These are phyloP conservation scores for Fusarium sp. DNA, from an alignment of 2,329 filamentous ascomycete species.

Conservation along the genomic window DNA sequence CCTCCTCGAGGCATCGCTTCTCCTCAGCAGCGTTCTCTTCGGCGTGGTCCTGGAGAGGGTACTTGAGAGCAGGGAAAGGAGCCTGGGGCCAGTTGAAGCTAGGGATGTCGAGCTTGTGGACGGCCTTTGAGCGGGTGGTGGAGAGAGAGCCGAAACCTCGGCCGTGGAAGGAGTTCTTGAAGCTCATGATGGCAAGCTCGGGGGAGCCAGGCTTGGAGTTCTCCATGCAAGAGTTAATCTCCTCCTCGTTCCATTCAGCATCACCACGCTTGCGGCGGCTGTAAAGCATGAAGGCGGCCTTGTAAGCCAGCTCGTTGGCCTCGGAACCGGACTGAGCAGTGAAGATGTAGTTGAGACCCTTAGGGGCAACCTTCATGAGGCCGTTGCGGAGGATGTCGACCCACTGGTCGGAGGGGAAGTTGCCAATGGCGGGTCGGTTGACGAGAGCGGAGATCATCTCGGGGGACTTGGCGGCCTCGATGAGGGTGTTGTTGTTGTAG, in stretches of 20 bases:
- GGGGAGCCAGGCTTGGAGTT: conserved; percentile 81
- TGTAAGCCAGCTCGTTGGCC: conserved; percentile 87
- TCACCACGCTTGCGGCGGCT: conserved; percentile 77
- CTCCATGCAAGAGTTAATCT: conserved; percentile 74
- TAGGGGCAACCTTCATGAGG: conserved; percentile 78
- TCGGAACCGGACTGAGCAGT: conserved; percentile 83
- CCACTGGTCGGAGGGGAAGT: conserved; percentile 84
- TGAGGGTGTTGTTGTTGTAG: conserved; percentile 81
- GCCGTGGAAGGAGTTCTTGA: conserved; percentile 83
- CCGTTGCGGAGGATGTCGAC: conserved; percentile 76
- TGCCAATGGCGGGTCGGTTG: conserved; percentile 83
- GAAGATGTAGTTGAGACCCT: conserved; percentile 82
- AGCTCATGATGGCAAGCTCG: conserved; percentile 81
- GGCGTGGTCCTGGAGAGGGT: conserved; percentile 77
- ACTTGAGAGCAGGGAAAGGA: conserved; percentile 81
- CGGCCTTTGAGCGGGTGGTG: conserved; percentile 83
- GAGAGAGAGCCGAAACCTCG: conserved; percentile 82
- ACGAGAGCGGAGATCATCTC: conserved; percentile 80
- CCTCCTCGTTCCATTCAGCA: conserved; percentile 77
- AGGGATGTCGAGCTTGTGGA: conserved; percentile 90
- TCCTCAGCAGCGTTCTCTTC: conserved; percentile 79
- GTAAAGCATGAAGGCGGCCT: conserved; percentile 87
- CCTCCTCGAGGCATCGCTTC: conserved; percentile 77
- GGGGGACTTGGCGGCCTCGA: conserved; percentile 72
- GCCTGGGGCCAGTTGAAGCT: conserved; percentile 89